Evolutionary conservation across 2,329 filamentous ascomycete genomes (phyloP).

Genomic region (Clonostachys byssicola): DNA sequence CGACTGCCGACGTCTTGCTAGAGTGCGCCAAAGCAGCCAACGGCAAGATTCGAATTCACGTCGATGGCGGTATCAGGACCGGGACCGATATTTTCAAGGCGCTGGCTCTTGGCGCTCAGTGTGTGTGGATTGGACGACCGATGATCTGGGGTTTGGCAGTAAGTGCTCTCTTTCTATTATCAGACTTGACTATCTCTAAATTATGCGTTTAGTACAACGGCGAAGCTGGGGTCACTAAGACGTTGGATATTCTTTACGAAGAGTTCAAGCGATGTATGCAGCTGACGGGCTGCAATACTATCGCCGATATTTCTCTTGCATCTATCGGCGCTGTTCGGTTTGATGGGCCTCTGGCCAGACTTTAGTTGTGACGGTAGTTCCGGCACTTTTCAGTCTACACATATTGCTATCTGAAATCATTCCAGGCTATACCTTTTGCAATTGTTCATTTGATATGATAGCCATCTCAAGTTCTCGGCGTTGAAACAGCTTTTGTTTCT

Average conservation of each 20-base stretch:
- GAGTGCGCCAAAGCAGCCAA: conserved; percentile 43
- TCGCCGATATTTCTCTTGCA: background rate
- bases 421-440: too few species aligned
- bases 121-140: conserved; percentile 25
- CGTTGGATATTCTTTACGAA: background rate
- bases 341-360: background rate
- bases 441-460: too few species aligned
- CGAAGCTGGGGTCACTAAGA: background rate
- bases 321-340: background rate
- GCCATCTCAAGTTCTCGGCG: too few species aligned
- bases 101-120: conserved; percentile 15
- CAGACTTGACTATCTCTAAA: conserved; percentile 2
- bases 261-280: background rate
- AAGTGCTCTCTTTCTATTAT: background rate
- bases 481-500: too few species aligned
- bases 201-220: background rate
- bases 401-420: too few species aligned
- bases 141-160: conserved; percentile 9
- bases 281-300: background rate
- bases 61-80: conserved; percentile 16
- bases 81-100: conserved; percentile 19
- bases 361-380: background rate
- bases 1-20: conserved; percentile 32
- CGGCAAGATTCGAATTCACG: conserved; percentile 15
- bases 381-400: too few species aligned